Evolutionary conservation across 2,329 filamentous ascomycete species (phyloP).

Genomic region (Didymella pomorum): DNA sequence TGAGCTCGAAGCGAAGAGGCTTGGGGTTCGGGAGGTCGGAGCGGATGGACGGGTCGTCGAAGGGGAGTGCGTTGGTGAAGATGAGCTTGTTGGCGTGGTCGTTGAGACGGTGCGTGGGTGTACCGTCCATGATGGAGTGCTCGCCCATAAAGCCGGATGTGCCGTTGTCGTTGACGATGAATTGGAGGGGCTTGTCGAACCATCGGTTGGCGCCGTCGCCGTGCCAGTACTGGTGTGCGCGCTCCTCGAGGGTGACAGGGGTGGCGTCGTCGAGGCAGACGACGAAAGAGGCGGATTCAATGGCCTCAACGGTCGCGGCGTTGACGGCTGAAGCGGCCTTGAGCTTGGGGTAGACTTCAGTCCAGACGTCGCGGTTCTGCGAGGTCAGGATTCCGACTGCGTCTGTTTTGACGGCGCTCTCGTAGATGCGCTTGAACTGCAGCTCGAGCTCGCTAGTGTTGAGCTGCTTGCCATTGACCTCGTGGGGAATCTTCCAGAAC

Average conservation of each 20-base stretch:
- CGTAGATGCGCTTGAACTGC: constrained; percentile 86
- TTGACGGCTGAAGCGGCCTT: constrained; percentile 81
- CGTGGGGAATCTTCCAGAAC: constrained; percentile 90
- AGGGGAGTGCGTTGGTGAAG: constrained; percentile 92
- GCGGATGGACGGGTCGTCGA: constrained; percentile 78
- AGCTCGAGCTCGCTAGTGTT: constrained; percentile 89
- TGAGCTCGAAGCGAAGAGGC: constrained; percentile 79
- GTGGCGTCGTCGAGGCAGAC: constrained; percentile 92
- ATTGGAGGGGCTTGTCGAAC: constrained; percentile 98
- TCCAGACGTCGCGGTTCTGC: constrained; percentile 93
- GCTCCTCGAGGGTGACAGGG: constrained; percentile 93
- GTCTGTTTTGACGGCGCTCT: constrained; percentile 74
- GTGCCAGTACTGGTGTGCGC: constrained; percentile 97
- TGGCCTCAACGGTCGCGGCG: constrained; percentile 75
- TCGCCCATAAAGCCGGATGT: constrained; percentile 98
- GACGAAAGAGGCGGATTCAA: constrained; percentile 89
- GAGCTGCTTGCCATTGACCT: constrained; percentile 82
- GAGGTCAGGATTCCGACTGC: constrained; percentile 86
- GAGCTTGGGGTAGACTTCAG: constrained; percentile 72
- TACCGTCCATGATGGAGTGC: constrained; percentile 99
- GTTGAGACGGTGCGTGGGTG: constrained; percentile 94
- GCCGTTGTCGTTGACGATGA: constrained; percentile 98
- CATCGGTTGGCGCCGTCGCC: constrained; percentile 94
- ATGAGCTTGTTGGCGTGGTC: constrained; percentile 93
- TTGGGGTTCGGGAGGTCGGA: constrained; percentile 84